phyloP scores from a whole-genome alignment of 495 filamentous ascomycete species.

The Evansstolkia leycettana region DNA sequence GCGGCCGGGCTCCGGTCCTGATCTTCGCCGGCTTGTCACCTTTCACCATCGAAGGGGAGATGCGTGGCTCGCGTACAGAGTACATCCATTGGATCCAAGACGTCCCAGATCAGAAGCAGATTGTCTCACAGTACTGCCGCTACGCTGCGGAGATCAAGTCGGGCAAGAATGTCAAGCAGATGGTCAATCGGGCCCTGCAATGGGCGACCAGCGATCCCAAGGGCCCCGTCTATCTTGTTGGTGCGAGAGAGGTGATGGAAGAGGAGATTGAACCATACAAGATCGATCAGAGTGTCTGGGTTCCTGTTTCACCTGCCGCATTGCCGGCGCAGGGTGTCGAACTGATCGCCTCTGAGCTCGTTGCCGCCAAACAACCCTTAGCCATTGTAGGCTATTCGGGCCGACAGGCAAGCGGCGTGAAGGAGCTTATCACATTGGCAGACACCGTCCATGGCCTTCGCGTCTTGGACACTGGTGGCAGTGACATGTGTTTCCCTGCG shows the following conservation, averaged over 20 bases:
- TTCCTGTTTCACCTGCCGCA: conserved; percentile 62
- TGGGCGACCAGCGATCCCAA: conserved; percentile 73
- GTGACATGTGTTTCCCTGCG: conserved; percentile 92
- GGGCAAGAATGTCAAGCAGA: conserved; percentile 89
- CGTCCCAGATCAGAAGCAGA: conserved; percentile 88
- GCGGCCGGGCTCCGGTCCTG: conserved; percentile 74
- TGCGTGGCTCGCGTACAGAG: conserved; percentile 78
- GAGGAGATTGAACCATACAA: conserved; percentile 76
- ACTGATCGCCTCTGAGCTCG: conserved; percentile 57
- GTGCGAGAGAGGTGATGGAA: conserved; percentile 84
- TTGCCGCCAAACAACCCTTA: conserved; percentile 61
- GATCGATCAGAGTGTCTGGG: conserved; percentile 64
- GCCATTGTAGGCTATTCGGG: conserved; percentile 78
- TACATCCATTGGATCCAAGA: conserved; percentile 99
- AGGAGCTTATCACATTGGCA: conserved; percentile 64
- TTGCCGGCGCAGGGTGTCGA: conserved; percentile 53
- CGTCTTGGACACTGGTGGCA: conserved; percentile 80
- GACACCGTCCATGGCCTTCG: conserved; percentile 66
- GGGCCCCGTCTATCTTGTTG: conserved; percentile 78
- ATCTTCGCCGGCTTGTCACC: conserved; percentile 88
- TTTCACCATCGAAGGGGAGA: conserved; percentile 83
- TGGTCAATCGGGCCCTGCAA: conserved; percentile 81
- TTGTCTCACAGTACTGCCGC: conserved; percentile 87
- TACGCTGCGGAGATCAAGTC: conserved; percentile 85
- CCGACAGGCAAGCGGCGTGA: conserved; percentile 55